Evolutionary conservation across 2,329 filamentous ascomycete species (phyloP), one percentile per base, ranked within the genome.

Genomic region (Neonectria coccinea): DNA sequence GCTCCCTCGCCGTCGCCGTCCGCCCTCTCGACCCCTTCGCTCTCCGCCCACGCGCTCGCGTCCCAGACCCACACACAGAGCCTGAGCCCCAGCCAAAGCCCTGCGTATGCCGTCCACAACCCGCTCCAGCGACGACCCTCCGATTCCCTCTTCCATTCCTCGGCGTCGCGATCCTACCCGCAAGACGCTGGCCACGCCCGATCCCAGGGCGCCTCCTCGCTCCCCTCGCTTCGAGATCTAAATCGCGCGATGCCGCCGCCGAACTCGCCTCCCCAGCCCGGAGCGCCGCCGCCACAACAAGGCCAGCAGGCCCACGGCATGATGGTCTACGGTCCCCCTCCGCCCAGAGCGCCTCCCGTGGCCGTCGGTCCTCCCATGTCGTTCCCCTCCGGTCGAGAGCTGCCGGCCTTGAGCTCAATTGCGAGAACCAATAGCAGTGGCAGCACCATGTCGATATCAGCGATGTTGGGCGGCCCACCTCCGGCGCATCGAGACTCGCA

Each of bases 401-500:
- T 87, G 14, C 84, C 86, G 1, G 83, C 86, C 1, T 79, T 89
- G 12, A 78, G 81, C 29, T 80, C 84, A 12, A 76, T 88, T 20
- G 75, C 83, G 27, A 80, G 86, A 63, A 79, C 83, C 4, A 82
- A 79, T 25, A 75, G 74, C 60, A 81, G 79, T 59, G 79, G 83
- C 47, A 86, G 85, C 74, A 85, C 84, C 74, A 89, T 89, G 86
- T 88, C 86, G 20, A 88, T 89, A 76, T 87, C 85, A 1, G 84
- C 86, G 6, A 88, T 89, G 85, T 78, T 89, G 6, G 86, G 86
- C 18, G 85, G 84, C 1, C 83, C 85, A 52, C 79, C 81, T 42
- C 76, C 80, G 3, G 75, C 78, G 27, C 77, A 77, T 59, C 81
- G 83, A 56, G 83, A 85, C 41, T 74, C 78, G 11, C 79, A 80